phyloP scores from a whole-genome alignment of 2,329 filamentous ascomycete species.

The Colletotrichum tabaci region DNA sequence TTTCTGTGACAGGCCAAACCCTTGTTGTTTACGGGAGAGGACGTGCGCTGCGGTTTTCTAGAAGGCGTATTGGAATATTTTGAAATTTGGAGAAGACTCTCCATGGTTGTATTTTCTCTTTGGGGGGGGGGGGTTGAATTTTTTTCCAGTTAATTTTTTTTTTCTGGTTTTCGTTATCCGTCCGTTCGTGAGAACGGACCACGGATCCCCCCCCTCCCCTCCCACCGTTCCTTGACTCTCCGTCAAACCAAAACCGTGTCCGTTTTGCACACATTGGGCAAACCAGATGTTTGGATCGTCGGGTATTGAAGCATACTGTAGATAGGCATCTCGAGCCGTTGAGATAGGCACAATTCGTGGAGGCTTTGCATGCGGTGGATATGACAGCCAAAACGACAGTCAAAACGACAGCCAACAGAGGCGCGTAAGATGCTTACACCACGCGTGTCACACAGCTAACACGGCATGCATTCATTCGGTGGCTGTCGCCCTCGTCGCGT shows the following conservation, averaged over 20 bases:
- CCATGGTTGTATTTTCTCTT: conserved; percentile 8
- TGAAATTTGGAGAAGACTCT: conserved; percentile 12
- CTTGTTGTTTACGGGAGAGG: conserved; percentile 25
- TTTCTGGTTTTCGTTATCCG: not conserved
- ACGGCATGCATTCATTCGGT: not conserved
- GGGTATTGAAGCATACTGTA: not conserved
- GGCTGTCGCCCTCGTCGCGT: conserved; percentile 1
- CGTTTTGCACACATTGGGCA: not conserved
- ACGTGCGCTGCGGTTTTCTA: conserved; percentile 36
- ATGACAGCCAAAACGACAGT: not conserved
- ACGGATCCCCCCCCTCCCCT: not conserved
- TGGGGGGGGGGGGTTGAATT: not conserved
- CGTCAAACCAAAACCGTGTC: not conserved
- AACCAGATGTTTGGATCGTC: not conserved
- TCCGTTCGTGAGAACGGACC: conserved; percentile 28
- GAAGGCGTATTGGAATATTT: conserved; percentile 35
- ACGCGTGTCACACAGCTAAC: conserved; percentile 2
- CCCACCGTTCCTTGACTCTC: conserved; percentile 23
- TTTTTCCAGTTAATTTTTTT: not conserved
- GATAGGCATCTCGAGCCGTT: not conserved
- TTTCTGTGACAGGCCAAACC: conserved; percentile 39
- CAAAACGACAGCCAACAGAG: not conserved
- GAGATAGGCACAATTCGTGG: no score
- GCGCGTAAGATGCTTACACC: not conserved
- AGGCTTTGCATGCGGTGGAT: conserved; percentile 10